Base-by-base conservation (phyloP, 371 early-diverging fungal species). In the Mortierella sp. region DNA sequence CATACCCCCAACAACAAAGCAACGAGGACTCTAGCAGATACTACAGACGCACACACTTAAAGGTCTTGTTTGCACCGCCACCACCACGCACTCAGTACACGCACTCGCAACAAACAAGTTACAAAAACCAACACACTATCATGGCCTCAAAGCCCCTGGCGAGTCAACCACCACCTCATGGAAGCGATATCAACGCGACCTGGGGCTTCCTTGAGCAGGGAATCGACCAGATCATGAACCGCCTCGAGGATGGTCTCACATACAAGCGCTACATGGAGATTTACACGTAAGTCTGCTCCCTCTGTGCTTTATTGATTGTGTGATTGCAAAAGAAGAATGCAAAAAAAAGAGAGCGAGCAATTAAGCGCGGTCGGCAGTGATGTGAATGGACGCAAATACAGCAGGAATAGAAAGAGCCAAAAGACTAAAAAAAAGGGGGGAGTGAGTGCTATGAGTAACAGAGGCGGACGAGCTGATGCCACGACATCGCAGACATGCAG, bases 141-240 rank as follows among this genome's bases (percentile, higher is more conserved):
- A 84, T 80, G 84, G 74, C 76, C 68, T 77, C 77, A 63, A 83
- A 77, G 78, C 80, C 72, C 77, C 38, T 65, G 58, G 63, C 54
- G 52, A 79, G 42, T 47, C 74, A 75, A 26, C 82, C 82, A 55
- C 86, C 86, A 38, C 86, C 86, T 50, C 86, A 86, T 47, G 86
- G 86, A 65, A 82, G 82, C 48, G 92, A 93, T 78, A 91, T 94
- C 73, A 84, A 90, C 70, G 91, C 91, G 28, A 96, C 96, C n/a
- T 97, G 97, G 97, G 81, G 81, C 34, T 92, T 92, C 70, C 87
- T 98, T 44, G 92, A 94, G 82, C 91, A 89, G 58, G 97, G 97
- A 44, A 91, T 97, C 77, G 94, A 96, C 84, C 93, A 92, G 80
- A 95, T 98, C 87, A 93, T 97, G 91, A 92, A 91, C 76, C 89